Conservation (phyloP, 805 yeast species). For the Wickerhamiella azymoides region DNA sequence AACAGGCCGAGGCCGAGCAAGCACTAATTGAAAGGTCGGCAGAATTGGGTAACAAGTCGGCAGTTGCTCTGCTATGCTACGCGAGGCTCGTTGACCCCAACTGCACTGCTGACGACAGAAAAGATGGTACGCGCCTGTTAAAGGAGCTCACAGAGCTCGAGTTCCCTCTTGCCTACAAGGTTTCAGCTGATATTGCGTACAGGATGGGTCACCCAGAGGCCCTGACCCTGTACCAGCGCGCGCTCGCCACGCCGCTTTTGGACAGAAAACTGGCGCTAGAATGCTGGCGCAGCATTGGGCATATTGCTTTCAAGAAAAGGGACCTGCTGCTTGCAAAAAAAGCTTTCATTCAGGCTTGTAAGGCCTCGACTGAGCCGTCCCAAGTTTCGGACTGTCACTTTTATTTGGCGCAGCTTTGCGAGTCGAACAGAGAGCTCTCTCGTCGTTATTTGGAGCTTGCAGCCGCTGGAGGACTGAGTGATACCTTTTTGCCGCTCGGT, state of each 20-base stretch:
- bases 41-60: constrained; percentile 68
- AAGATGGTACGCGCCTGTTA: constrained; percentile 49
- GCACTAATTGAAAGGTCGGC: constrained; percentile 73
- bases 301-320: constrained; percentile 42
- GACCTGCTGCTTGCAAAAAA: constrained; percentile 39
- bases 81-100: constrained; percentile 37
- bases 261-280: constrained; percentile 53
- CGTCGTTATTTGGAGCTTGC: constrained; percentile 62
- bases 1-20: constrained; percentile 50
- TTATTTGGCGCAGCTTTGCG: constrained; percentile 56
- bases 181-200: constrained; percentile 64
- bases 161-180: constrained; percentile 64
- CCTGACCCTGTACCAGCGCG: constrained; percentile 40
- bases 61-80: constrained; percentile 59
- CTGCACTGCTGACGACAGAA: constrained; percentile 39
- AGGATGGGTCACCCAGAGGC: constrained; percentile 40
- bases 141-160: constrained; percentile 40
- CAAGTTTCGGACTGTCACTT: constrained; percentile 62
- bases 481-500: constrained; percentile 64
- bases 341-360: constrained; percentile 48
- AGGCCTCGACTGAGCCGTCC: constrained; percentile 36
- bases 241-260: constrained; percentile 32
- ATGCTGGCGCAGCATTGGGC: constrained; percentile 49
- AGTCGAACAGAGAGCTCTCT: constrained; percentile 49
- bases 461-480: constrained; percentile 64